Evolutionary conservation across 176 grass and related monocot species (phyloP), one percentile per base, ranked within the genome.

Genomic region (Carex myosuroides): DNA sequence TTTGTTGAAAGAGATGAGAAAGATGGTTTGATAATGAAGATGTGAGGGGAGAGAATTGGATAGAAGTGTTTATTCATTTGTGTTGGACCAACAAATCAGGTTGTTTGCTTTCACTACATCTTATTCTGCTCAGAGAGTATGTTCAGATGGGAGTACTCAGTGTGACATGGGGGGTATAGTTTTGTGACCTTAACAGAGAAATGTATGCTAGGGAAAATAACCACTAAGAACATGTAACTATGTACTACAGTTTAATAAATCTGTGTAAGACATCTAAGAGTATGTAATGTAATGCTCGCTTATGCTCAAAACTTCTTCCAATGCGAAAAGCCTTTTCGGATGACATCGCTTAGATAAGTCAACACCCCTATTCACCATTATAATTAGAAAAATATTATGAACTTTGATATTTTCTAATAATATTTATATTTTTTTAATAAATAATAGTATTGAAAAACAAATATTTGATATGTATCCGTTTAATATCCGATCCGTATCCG

Each of bases 151-250:
- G 72, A 54, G 21, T 30, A 32, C 13, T 32, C 8, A 26, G 73
- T 77, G 73, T 77, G 73, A 32, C 73, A 77, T 22, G 42, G 12
- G 12, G 22, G 73, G 50, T 56, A 7, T 48, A 77, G 73, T 77
- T 74, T 77, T 9, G 50, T 56, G 73, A 77, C 73, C 73, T 77
- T 57, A 77, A 54, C 46, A 50, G 30, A 32, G 20, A 54, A 77
- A 77, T 57, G 22, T 29, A 32, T 77, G 21, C 73, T 14, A 18
- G 8, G 44, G 70, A 53, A 52, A 8, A 32, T 77, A 70, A 77
- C 73, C 50, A 32, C 50, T 8, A 77, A 33, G 13, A 77, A 16
- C 73, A 77, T 77, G 73, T 77, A 77, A 56, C 70, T 73, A 52
- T 26, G 42, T 50, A 48, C 69, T 72, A 48, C 41, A 72, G 42